Percentiles rank a stretch among this genome's conserved stretches.
phyloP scores from a whole-genome alignment of 1,139 yeast species.

The Geotrichum carabidarum region DNA sequence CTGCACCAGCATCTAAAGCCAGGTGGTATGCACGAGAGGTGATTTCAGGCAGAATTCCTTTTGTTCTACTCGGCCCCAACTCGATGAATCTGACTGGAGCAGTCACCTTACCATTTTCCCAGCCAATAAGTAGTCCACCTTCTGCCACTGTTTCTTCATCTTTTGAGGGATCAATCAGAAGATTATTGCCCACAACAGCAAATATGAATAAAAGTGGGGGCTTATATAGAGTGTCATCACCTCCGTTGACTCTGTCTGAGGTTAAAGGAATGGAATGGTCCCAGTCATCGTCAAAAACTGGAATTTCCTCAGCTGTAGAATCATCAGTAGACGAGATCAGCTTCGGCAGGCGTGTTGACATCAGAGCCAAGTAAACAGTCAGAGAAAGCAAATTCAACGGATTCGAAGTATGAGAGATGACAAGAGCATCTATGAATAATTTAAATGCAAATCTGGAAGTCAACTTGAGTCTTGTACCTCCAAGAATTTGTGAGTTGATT shows the following conservation, averaged over 20 bases:
- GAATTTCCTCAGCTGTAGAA: conserved; percentile 65
- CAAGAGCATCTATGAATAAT: conserved; percentile 70
- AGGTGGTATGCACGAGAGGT: conserved; percentile 34
- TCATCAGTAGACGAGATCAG: conserved; percentile 59
- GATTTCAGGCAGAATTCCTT: conserved; percentile 32
- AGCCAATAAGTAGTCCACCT: conserved; percentile 69
- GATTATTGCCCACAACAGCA: conserved; percentile 66
- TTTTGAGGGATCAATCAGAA: conserved; percentile 72
- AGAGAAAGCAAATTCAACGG: conserved; percentile 76
- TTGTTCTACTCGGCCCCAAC: conserved; percentile 20
- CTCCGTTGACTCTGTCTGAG: conserved; percentile 26
- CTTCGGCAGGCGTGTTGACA: conserved; percentile 71
- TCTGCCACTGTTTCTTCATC: conserved; percentile 86
- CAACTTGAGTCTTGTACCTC: conserved; percentile 46
- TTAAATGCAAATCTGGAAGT: conserved; percentile 73
- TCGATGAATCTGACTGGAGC: conserved; percentile 40
- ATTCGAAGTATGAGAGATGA: conserved; percentile 61
- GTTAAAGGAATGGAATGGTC: conserved; percentile 50
- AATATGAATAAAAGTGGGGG: conserved; percentile 75
- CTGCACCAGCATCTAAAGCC: conserved; percentile 32
- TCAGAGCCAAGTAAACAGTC: conserved; percentile 73
- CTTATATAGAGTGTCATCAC: conserved; percentile 37
- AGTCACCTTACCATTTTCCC: conserved; percentile 56
- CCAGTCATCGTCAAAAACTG: conserved; percentile 89
- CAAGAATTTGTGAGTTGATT: conserved; percentile 41